Percentiles rank a stretch among this genome's conserved stretches.
Conservation (phyloP, 2,329 filamentous ascomycete species). For the Lanzia echinophila region DNA sequence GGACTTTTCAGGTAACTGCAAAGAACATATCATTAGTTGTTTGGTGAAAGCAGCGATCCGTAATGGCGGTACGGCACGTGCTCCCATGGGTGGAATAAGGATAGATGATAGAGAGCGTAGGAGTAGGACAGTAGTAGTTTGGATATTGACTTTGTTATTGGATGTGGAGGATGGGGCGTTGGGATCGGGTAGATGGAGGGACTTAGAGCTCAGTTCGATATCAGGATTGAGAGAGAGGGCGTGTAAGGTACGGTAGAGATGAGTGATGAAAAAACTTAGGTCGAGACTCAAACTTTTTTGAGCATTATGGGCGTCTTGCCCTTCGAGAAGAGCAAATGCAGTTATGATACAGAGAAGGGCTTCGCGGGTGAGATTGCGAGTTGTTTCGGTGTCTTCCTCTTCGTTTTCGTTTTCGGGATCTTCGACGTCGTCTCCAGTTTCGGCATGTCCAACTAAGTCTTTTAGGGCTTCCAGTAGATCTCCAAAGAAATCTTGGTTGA, state of each 20-base stretch:
- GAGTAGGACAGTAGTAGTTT: conserved; percentile 89
- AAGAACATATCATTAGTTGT: conserved; percentile 71
- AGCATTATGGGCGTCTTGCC: conserved; percentile 85
- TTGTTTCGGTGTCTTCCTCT: conserved; percentile 45
- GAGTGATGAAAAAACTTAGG: conserved; percentile 88
- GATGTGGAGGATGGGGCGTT: conserved; percentile 40
- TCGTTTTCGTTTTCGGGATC: conserved; percentile 35
- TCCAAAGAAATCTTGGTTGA: conserved; percentile 98
- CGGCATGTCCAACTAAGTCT: conserved; percentile 77
- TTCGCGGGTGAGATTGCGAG: conserved; percentile 75
- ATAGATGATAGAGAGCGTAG: conserved; percentile 78
- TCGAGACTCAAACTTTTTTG: conserved; percentile 79
- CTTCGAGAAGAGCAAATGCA: conserved; percentile 90
- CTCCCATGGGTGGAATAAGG: conserved; percentile 67
- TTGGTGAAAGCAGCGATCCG: conserved; percentile 91
- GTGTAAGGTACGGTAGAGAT: conserved; percentile 83
- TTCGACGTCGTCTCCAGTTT: conserved; percentile 44
- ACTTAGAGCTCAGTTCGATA: conserved; percentile 73
- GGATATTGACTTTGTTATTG: conserved; percentile 78
- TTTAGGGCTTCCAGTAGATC: conserved; percentile 91
- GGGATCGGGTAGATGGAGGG: conserved; percentile 64
- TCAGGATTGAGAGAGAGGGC: conserved; percentile 74
- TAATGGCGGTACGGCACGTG: conserved; percentile 70
- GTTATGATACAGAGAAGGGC: conserved; percentile 91
- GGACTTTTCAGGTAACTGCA: conserved; percentile 90